A percentile compares a stretch with the other conserved stretches of the same genome.
Evolutionary conservation across 225 moss, liverwort and hornwort species (phyloP).

Genomic region (Thuidium tamariscinum): DNA sequence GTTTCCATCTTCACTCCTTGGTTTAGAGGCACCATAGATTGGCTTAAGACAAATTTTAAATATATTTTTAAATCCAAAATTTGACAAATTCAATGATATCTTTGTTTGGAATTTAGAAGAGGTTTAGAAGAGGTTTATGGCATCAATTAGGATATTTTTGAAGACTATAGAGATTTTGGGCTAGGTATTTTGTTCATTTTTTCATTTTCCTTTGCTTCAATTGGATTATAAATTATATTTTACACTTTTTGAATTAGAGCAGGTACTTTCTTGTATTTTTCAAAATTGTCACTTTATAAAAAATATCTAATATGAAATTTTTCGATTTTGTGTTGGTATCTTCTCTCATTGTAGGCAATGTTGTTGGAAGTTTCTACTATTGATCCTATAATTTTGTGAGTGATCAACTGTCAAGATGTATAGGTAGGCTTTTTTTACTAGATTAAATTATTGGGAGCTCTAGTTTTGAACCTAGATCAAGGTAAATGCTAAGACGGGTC

Average conservation of each 20-base stretch:
- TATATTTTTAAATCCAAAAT: neutral
- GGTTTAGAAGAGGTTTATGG: neutral
- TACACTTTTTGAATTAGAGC: neutral
- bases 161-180: neutral
- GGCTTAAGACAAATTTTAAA: neutral
- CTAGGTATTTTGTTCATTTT: neutral
- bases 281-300: neutral
- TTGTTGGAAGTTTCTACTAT: rapidly evolving
- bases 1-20: neutral
- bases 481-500: too few species aligned
- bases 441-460: too few species aligned
- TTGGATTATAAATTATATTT: neutral
- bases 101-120: rapidly evolving
- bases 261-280: neutral
- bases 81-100: too few species aligned
- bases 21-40: neutral
- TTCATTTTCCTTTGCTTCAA: neutral
- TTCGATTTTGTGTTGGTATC: neutral
- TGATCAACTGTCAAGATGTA: too few species aligned
- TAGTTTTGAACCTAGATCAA: too few species aligned
- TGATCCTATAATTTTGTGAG: neutral
- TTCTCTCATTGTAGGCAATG: rapidly evolving
- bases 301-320: neutral
- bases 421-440: too few species aligned
- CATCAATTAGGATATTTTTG: neutral